These are phyloP conservation scores for Ziziphus jujuba DNA, from an alignment of 306 rosid species.

Conservation along the genomic window DNA sequence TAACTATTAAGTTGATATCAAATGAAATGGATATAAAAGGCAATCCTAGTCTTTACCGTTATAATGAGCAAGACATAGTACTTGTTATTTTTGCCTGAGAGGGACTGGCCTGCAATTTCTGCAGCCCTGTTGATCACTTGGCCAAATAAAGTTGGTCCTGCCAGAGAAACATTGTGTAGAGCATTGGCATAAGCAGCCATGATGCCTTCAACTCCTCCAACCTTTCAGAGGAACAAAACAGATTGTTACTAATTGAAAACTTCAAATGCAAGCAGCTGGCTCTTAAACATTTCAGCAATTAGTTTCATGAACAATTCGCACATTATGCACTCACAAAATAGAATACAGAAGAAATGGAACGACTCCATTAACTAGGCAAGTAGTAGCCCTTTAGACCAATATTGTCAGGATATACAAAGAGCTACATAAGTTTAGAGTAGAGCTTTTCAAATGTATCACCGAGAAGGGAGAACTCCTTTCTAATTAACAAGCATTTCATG, in stretches of 20 bases:
- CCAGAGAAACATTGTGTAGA: conserved; percentile 48
- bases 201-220: conserved; percentile 81
- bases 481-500: too few species aligned
- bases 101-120: conserved; percentile 59
- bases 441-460: too few species aligned
- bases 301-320: too few species aligned
- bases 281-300: not conserved
- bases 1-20: not conserved
- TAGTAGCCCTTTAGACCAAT: too few species aligned
- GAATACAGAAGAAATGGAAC: conserved; percentile 9
- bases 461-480: too few species aligned
- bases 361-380: too few species aligned
- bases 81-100: conserved; percentile 34
- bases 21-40: not conserved
- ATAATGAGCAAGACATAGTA: conserved; percentile 74
- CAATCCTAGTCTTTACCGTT: conserved; percentile 47
- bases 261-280: not conserved
- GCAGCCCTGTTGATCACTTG: conserved; percentile 75
- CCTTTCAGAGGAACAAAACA: conserved; percentile 37
- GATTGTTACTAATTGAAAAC: not conserved
- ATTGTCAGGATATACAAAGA: too few species aligned
- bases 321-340: not conserved
- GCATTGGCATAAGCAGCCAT: conserved; percentile 71
- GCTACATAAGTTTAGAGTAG: too few species aligned
- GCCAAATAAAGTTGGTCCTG: conserved; percentile 91